These are phyloP conservation scores for Phenoliferia sp. DNA, from an alignment of 1,284 basidiomycete genomes.

Conservation along the genomic window DNA sequence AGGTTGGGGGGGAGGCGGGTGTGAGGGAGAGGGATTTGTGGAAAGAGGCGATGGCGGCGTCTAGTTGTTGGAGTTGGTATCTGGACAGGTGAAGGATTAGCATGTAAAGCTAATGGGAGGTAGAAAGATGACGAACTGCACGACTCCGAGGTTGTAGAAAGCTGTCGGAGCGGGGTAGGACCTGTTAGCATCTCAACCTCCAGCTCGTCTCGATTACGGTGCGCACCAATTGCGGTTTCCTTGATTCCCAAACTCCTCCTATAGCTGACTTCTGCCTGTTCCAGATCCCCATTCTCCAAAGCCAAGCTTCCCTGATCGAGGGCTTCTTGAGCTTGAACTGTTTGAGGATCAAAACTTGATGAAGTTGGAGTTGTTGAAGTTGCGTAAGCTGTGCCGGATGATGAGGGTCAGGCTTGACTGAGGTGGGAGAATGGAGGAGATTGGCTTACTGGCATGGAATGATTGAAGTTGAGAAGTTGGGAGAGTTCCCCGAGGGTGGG, in stretches of 20 bases:
- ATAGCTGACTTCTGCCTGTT: conserved; percentile 10
- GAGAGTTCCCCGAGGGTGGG: too few relatives aligned
- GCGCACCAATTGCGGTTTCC: conserved; percentile 23
- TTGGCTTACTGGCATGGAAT: too few relatives aligned
- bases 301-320: conserved; percentile 26
- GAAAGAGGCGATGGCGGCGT: conserved; percentile 25
- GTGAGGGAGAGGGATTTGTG: conserved; percentile 17
- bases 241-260: conserved; percentile 22
- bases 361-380: conserved; percentile 18
- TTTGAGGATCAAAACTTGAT: conserved; percentile 23
- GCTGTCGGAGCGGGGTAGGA: not conserved
- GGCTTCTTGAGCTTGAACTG: conserved; percentile 15
- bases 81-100: conserved; percentile 2
- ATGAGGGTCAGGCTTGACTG: too few relatives aligned
- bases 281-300: conserved; percentile 22
- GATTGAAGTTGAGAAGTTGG: too few relatives aligned
- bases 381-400: conserved; percentile 12
- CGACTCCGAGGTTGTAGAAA: conserved; percentile 34
- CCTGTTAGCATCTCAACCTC: not conserved
- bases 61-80: conserved; percentile 23
- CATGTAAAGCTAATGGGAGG: not conserved
- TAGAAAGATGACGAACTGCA: conserved; percentile 14
- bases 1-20: conserved; percentile 4
- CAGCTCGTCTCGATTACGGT: not conserved
- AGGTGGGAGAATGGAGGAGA: too few relatives aligned